Evolutionary conservation across 306 rosid species (phyloP), one percentile per base, ranked within the genome.

Genomic region (Acacia melanoxylon): DNA sequence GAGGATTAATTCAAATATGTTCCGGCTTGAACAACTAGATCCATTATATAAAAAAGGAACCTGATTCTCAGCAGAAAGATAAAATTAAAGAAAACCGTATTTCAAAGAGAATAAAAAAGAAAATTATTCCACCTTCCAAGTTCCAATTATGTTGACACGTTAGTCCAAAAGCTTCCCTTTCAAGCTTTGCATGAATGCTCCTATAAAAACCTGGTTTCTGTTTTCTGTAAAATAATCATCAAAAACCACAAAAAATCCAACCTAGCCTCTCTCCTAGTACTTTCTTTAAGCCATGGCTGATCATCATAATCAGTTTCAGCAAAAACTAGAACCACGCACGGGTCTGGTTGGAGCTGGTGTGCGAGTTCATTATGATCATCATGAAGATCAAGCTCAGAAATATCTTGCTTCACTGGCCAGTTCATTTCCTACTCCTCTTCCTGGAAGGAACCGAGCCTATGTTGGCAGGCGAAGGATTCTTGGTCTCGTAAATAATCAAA

Each of bases 351-450:
- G 62, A 2, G 62, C 19, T 48, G 54, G 54, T 48, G 5, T 20
- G 25, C 62, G 12, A 54, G 62, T 0, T 62, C 40, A 62, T 27
- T 14, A 62, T 25, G 20, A 62, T 27, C 40, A 62, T 24, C 24
- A 68, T 68, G 14, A 68, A 10, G 54, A 69, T 1, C 51, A 41
- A 41, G 16, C 10, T 42, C 74, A 41, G 54, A 69, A 69, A 12
- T 22, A 17, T 69, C 19, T 22, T 4, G 35, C 74, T 4, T 10
- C 54, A 22, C 74, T 11, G 27, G 74, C 74, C 8, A 42, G 74
- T 42, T 41, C 74, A 1, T 69, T 69, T 42, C 74, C 74, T 41
- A 42, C 6, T 69, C 74, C 74, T 69, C 54, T 69, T 25, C 74
- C 74, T 22, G 74, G 74, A n/a, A 41, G 74, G 20, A 69, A 69